Base-by-base conservation (phyloP, 2,329 filamentous ascomycete genomes). In the Teratosphaeria nubilosa region DNA sequence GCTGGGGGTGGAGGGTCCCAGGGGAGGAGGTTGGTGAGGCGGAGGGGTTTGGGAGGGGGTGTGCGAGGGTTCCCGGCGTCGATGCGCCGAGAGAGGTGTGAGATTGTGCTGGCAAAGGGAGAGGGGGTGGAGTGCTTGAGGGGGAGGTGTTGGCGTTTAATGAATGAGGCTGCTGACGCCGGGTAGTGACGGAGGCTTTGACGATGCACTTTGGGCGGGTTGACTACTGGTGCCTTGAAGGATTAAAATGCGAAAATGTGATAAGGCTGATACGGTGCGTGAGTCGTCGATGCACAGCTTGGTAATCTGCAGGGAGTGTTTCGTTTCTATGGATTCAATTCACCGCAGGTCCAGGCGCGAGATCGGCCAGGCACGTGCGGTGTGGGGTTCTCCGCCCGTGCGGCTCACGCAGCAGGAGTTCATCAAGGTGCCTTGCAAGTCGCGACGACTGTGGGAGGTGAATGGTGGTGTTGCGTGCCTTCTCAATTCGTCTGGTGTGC, bases 1-100 rank as follows among this genome's bases (percentile, higher is more conserved):
- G 32, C 54, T 22, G 51, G 51, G 30, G 51, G 60, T 24, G 60
- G 60, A 24, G 53, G 59, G 53, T 62, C 58, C 59, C 53, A 60
- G 55, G 58, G n/a, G 51, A 65, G 16, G 53, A 66, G 63, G 50
- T 55, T 56, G 31, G 51, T 48, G 45, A 63, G 58, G 41, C 32
- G 32, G 54, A 58, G 14, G 16, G 32, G 51, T 11, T 30, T 9
- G 41, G 9, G 13, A 3, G 20, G 1, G 20, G 30, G 5, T 7
- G 53, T 20, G 57, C 34, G 41, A 32, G 48, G 13, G 31, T n/a
- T 30, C 24, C 34, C 51, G 48, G 50, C 31, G 32, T 45, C 31
- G 48, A 53, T 57, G 53, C 41, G 41, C 16, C 55, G 58, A 55
- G 22, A 45, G 30, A 20, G 20, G 20, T 37, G 10, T 13, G 27